Evolutionary conservation across 1,139 yeast species (phyloP).

Genomic region (Debaryomycetaceae sp.): DNA sequence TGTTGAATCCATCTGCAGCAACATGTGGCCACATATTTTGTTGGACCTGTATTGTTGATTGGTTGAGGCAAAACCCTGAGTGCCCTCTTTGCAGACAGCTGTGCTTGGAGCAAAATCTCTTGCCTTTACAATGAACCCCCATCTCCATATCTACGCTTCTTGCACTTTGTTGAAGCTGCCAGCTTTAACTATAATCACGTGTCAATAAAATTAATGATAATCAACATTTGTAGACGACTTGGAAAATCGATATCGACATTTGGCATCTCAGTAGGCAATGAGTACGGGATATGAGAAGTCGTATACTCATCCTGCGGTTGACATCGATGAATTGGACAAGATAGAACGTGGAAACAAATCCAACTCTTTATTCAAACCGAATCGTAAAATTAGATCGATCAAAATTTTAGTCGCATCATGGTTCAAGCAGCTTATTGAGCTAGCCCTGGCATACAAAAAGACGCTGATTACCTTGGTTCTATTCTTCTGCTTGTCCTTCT

Average conservation of each 20-base stretch:
- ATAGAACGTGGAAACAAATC: slow-evolving; percentile 8
- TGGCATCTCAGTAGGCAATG: not conserved
- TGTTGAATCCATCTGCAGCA: slow-evolving; percentile 82
- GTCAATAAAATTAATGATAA: not conserved
- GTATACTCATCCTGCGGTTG: slow-evolving; percentile 1
- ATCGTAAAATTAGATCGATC: slow-evolving; percentile 2
- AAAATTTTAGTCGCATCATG: slow-evolving; percentile 7
- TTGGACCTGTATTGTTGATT: slow-evolving; percentile 86
- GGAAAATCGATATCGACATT: not conserved
- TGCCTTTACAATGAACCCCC: slow-evolving; percentile 52
- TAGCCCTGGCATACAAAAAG: slow-evolving; percentile 21
- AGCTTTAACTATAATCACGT: too few relatives aligned
- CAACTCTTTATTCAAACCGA: slow-evolving; percentile 6
- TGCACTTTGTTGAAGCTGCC: too few relatives aligned
- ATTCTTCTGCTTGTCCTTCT: slow-evolving; percentile 33
- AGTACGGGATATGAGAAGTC: not conserved
- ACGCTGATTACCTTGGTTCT: slow-evolving; percentile 26
- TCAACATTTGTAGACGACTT: not conserved
- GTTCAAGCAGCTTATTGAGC: slow-evolving; percentile 8
- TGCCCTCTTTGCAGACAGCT: slow-evolving; percentile 88
- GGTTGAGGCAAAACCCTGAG: slow-evolving; percentile 86
- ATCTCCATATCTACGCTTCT: not conserved
- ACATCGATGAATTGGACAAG: slow-evolving; percentile 11
- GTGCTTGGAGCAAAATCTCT: slow-evolving; percentile 68
- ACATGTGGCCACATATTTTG: slow-evolving; percentile 92